A percentile compares a stretch with the other conserved stretches of the same genome.
Evolutionary conservation across 768 basidiomycete genomes (phyloP).

Genomic region (Xerocomellus intermedius): DNA sequence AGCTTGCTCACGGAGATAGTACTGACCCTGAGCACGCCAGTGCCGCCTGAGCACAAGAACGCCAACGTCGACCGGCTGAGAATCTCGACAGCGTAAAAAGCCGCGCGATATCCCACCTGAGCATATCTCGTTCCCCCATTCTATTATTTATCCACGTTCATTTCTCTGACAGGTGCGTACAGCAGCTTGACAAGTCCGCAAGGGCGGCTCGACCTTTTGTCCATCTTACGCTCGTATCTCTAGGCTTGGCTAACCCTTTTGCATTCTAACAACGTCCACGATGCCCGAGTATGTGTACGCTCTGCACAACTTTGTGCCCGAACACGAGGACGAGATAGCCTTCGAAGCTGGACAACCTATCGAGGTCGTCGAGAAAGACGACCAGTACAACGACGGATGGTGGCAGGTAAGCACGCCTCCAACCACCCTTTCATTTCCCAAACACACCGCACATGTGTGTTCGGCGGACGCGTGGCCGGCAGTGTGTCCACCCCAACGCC

Average conservation of each 20-base stretch:
- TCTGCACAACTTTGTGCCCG: slow-evolving; percentile 83
- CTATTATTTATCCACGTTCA: not conserved
- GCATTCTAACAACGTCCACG: slow-evolving; percentile 3
- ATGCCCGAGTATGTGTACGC: slow-evolving; percentile 89
- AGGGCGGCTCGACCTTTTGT: not conserved
- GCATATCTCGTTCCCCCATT: not conserved
- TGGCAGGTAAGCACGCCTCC: slow-evolving; percentile 59
- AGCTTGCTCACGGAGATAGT: not conserved
- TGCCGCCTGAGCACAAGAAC: slow-evolving; percentile 5
- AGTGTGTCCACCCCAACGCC: not conserved
- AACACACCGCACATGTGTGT: slow-evolving; percentile 3
- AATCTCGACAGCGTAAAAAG: slow-evolving; percentile 2
- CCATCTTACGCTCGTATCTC: not conserved
- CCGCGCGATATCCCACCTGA: slow-evolving; percentile 1
- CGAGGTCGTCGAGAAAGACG: slow-evolving; percentile 90
- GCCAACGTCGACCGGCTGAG: slow-evolving; percentile 16
- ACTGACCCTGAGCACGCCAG: not conserved
- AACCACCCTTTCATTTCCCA: slow-evolving; percentile 6
- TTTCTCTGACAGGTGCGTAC: slow-evolving; percentile 1
- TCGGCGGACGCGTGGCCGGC: slow-evolving; percentile 6
- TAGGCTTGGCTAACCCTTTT: not conserved
- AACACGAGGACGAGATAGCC: slow-evolving; percentile 90
- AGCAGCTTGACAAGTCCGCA: not conserved
- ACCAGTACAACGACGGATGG: slow-evolving; percentile 93
- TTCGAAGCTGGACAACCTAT: slow-evolving; percentile 86